Evolutionary conservation across 176 grass and related monocot genomes (phyloP).

Genomic region (Raddia distichophylla): DNA sequence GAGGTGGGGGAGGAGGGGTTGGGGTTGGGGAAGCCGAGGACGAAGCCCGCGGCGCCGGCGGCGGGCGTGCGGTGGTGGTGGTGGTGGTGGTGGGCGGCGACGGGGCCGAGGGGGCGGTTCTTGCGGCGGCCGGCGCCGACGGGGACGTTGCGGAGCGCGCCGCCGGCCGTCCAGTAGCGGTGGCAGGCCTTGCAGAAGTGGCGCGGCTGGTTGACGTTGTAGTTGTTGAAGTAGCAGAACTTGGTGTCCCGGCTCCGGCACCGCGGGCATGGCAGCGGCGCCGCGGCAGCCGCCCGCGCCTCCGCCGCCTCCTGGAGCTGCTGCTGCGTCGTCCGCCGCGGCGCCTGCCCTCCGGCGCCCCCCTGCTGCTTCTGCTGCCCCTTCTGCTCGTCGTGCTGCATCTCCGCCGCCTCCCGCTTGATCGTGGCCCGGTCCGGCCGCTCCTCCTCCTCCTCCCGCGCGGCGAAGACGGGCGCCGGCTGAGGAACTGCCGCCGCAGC

Average conservation of each 20-base stretch:
- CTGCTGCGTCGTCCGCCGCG: constrained; percentile 15
- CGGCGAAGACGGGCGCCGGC: neutral
- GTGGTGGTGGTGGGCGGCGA: neutral
- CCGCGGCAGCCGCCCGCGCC: constrained; percentile 50
- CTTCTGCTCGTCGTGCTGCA: neutral
- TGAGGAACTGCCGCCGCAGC: neutral
- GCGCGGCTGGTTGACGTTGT: constrained; percentile 77
- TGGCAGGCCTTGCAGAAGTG: constrained; percentile 92
- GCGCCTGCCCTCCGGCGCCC: neutral
- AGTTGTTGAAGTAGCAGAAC: constrained; percentile 90
- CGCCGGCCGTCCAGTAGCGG: constrained; percentile 92
- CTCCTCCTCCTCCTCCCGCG: constrained; percentile 22
- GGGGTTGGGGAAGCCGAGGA: constrained; percentile 50
- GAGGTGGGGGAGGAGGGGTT: constrained; percentile 33
- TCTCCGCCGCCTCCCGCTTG: constrained; percentile 38
- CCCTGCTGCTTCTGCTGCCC: neutral
- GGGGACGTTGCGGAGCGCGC: constrained; percentile 84
- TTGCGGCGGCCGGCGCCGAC: constrained; percentile 69
- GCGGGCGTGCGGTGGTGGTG: constrained; percentile 26
- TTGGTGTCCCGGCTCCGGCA: constrained; percentile 74
- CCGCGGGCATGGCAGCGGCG: constrained; percentile 62
- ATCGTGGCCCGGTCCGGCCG: constrained; percentile 19
- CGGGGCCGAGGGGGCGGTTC: constrained; percentile 48
- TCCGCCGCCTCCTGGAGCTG: constrained; percentile 43
- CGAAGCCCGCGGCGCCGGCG: constrained; percentile 26